Base-by-base conservation (phyloP, 345 rosid genomes). In the Cardamine resedifolia region DNA sequence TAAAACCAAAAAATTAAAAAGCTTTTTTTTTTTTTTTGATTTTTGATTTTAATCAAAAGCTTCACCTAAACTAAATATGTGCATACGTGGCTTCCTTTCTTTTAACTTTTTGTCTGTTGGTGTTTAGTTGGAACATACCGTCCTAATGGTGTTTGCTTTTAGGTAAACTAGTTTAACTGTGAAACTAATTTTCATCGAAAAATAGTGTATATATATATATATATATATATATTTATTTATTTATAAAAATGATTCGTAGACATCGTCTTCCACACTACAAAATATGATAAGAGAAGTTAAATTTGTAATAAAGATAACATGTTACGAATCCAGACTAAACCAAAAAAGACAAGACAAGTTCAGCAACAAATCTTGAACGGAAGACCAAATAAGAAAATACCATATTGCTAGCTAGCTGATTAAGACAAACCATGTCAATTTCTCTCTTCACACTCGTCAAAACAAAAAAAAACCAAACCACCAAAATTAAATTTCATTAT, bases 71-170 rank as follows among this genome's bases (percentile, higher is more conserved):
- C n/a, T n/a, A n/a, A n/a, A n/a, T 0, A 7, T 27, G 4, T 68
- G 64, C 38, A 19, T 23, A 58, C 74, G 74, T 58, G 74, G 58
- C 70, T 31, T 65, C 58, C 15, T 64, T 14, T 52, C 59, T 50
- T 61, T 60, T 33, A 9, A 34, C 11, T 58, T 16, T 27, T 11
- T 5, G 16, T 16, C n/a, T n/a, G 19, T 41, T 15, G n/a, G 26
- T 51, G n/a, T 27, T 51, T 12, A 51, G 27, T 24, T 24, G 12
- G 10, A 51, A 14, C 10, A 14, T 51, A 2, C 16, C 20, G 10
- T 45, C 50, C 10, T 45, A 45, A 44, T 15, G n/a, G n/a, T n/a
- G n/a, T n/a, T n/a, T n/a, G n/a, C n/a, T n/a, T n/a, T n/a, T n/a
- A n/a, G n/a, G n/a, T n/a, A n/a, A n/a, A n/a, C n/a, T n/a, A n/a